phyloP scores from a whole-genome alignment of 441 rosid genomes.

The Populus hybrid region DNA sequence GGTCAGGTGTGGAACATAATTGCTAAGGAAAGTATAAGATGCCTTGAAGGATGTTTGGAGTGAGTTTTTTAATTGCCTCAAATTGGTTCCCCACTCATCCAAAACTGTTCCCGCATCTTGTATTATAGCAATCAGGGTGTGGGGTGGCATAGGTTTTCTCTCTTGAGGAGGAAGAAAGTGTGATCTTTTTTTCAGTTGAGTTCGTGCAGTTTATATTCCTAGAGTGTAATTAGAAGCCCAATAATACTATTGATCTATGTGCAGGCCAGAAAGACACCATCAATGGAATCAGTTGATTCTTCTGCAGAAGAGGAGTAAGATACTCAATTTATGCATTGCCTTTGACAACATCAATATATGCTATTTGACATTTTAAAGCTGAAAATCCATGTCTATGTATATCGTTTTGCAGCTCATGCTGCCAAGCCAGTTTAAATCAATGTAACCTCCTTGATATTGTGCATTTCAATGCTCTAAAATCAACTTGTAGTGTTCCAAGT shows the following conservation, averaged over 20 bases:
- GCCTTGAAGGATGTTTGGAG: neutral
- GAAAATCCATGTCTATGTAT: conserved; percentile 3
- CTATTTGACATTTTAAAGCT: conserved; percentile 7
- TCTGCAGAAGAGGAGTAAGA: conserved; percentile 99
- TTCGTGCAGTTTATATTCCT: neutral
- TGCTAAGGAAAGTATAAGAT: neutral
- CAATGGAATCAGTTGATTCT: conserved; percentile 88
- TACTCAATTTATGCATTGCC: conserved; percentile 17
- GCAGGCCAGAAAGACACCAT: conserved; percentile 85
- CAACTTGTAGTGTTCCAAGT: neutral
- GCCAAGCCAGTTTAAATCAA: neutral
- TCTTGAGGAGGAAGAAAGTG: neutral
- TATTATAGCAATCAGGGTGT: neutral
- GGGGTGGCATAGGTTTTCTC: neutral
- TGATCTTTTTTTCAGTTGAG: neutral
- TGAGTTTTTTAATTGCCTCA: neutral
- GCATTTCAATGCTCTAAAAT: neutral
- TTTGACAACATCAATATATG: conserved; percentile 12
- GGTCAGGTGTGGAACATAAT: neutral
- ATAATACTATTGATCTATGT: conserved; percentile 22
- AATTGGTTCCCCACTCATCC: neutral
- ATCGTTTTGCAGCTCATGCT: neutral
- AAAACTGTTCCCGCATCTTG: neutral
- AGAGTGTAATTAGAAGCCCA: conserved; percentile 2
- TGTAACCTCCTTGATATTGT: neutral